Evolutionary conservation across 2,329 filamentous ascomycete genomes (phyloP), one percentile per base, ranked within the genome.

Genomic region (Periconia macrospinosa): DNA sequence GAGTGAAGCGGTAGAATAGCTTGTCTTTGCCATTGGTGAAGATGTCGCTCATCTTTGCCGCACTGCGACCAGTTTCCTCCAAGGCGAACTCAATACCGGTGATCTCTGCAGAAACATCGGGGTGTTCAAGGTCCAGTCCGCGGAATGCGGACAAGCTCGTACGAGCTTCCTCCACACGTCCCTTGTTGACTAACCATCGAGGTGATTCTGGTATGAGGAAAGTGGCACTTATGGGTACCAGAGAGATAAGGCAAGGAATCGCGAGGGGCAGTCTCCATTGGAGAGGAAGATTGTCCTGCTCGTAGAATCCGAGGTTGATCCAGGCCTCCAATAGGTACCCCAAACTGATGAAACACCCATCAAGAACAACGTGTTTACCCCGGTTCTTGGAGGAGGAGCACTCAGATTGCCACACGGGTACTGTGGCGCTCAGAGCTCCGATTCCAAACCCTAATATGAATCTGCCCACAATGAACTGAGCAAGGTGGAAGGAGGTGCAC

Each of bases 131-230:
- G 1, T 71, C 60, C 1, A 73, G 62, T n/a, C 71, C 76, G 40
- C 74, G 74, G 44, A 80, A 70, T 2, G 67, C 67, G 1, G 77
- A 68, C 8, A 81, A 63, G 30, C 66, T 73, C 6, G 51, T 53
- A 17, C 81, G 81, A 0, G 87, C 88, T 66, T 91, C 88, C 1
- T 89, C 82, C 30, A 86, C 79, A 0, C 86, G 81, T 0, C 85
- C 86, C 10, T 82, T 83, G 60, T 89, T 89, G 58, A 84, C 81
- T 0, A 91, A 78, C 82, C 84, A 89, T 1, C 87, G 78, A 0
- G 87, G 88, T 0, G 85, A 87, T 58, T 91, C 88, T 0, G 87
- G 88, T 66, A 90, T 86, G 70, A 86, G 83, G 83, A 85, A 88
- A 23, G 88, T 81, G 2, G 78, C 68, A 0, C 61, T 65, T 47